A percentile compares a stretch with the other conserved stretches of the same genome.
phyloP scores from a whole-genome alignment of 345 rosid species.

The Schrenkiella parvula region DNA sequence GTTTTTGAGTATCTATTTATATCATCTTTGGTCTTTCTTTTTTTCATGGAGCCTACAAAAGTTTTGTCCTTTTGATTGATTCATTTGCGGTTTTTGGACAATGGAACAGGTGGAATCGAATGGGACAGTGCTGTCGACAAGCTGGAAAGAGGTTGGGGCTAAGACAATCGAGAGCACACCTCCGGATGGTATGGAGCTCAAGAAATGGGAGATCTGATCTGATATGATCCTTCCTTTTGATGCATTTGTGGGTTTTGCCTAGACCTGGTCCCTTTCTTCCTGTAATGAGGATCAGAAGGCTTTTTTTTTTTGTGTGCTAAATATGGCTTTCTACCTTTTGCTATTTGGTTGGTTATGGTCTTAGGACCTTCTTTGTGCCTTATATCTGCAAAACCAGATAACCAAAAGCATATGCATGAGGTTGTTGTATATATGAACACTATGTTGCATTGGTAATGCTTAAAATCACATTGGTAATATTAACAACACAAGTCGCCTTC shows the following conservation, averaged over 20 bases:
- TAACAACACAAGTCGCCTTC: neutral
- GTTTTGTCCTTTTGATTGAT: neutral
- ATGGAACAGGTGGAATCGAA: constrained; percentile 74
- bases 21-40: neutral
- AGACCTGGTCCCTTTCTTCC: constrained; percentile 8
- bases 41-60: neutral
- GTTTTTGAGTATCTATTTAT: constrained; percentile 55
- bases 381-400: neutral
- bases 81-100: neutral
- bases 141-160: constrained; percentile 90
- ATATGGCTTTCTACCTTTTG: neutral
- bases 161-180: constrained; percentile 93
- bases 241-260: neutral
- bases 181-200: constrained; percentile 94
- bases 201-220: constrained; percentile 61
- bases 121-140: constrained; percentile 93
- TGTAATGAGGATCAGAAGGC: constrained; percentile 14
- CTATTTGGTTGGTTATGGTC: neutral
- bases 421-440: neutral
- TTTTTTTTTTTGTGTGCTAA: constrained; percentile 4
- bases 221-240: neutral
- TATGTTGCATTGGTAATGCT: neutral
- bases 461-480: neutral
- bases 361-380: neutral
- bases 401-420: neutral